These are phyloP conservation scores for Ophiocytium majus DNA, from an alignment of 352 stramenopile species.

Conservation along the genomic window DNA sequence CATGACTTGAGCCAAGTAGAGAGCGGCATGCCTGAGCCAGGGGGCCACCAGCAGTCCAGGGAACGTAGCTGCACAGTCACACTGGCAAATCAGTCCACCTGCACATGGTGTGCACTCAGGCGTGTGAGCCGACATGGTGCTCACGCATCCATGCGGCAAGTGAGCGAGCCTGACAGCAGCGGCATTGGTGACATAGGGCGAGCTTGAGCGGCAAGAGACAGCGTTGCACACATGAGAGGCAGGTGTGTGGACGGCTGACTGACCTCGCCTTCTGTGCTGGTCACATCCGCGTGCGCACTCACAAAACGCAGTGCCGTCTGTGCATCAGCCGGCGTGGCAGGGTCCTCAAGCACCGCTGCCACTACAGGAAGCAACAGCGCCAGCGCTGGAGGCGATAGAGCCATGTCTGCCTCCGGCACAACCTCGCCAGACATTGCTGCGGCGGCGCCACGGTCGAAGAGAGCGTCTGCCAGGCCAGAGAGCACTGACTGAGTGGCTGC, in stretches of 20 bases:
- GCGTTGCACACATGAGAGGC: too few relatives aligned
- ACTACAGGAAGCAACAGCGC: conserved; percentile 11
- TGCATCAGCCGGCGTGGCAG: background rate
- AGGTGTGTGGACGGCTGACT: background rate
- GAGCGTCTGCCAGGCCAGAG: conserved; percentile 5
- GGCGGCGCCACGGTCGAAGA: background rate
- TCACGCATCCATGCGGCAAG: too few relatives aligned
- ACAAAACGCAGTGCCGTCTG: conserved; percentile 1
- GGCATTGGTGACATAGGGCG: too few relatives aligned
- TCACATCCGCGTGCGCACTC: background rate
- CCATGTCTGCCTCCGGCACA: background rate
- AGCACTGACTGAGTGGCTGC: background rate
- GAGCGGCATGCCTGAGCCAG: too few relatives aligned
- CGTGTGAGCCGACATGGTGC: too few relatives aligned
- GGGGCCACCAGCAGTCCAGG: too few relatives aligned
- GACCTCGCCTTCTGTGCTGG: background rate
- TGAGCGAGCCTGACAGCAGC: too few relatives aligned
- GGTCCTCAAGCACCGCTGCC: conserved; percentile 1
- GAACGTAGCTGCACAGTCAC: too few relatives aligned
- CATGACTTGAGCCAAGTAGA: too few relatives aligned
- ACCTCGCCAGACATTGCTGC: background rate
- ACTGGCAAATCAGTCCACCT: too few relatives aligned
- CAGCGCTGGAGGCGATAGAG: background rate
- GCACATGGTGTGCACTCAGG: too few relatives aligned
- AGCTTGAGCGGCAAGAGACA: too few relatives aligned